phyloP scores from a whole-genome alignment of 2,329 filamentous ascomycete genomes.

The Aspergillus udagawae region DNA sequence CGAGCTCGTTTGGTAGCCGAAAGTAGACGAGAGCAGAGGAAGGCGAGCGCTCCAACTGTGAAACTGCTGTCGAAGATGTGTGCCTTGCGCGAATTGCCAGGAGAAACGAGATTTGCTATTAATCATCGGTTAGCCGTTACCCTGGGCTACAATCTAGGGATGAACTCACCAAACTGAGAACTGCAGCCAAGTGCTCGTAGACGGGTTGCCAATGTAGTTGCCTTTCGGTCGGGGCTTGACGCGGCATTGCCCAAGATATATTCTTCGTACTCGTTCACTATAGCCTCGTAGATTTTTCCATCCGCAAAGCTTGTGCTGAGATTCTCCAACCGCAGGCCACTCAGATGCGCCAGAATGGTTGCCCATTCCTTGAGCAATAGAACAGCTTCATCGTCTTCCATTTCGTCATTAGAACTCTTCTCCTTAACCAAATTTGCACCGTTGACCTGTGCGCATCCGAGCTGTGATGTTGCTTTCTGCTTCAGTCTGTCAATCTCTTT shows the following conservation, averaged over 20 bases:
- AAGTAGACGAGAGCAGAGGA: slow-evolving; percentile 57
- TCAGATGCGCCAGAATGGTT: slow-evolving; percentile 45
- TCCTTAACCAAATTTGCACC: slow-evolving; percentile 17
- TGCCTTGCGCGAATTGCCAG: slow-evolving; percentile 18
- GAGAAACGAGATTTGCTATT: slow-evolving; percentile 45
- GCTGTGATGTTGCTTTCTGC: slow-evolving; percentile 16
- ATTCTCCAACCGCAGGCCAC: slow-evolving; percentile 48
- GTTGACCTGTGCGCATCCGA: slow-evolving; percentile 15
- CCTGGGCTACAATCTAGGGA: not conserved
- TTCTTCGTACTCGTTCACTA: slow-evolving; percentile 55
- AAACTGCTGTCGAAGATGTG: slow-evolving; percentile 53
- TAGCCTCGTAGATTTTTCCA: slow-evolving; percentile 50
- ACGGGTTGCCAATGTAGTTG: slow-evolving; percentile 26
- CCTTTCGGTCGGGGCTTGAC: not conserved
- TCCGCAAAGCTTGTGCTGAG: slow-evolving; percentile 57
- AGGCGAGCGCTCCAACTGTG: slow-evolving; percentile 54
- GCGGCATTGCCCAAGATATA: slow-evolving; percentile 28
- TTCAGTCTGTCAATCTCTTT: slow-evolving; percentile 49
- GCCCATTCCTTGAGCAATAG: slow-evolving; percentile 56
- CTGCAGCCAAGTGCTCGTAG: slow-evolving; percentile 40
- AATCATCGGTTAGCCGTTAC: slow-evolving; percentile 9
- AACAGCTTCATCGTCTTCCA: slow-evolving; percentile 29
- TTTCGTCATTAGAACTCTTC: slow-evolving; percentile 21
- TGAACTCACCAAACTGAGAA: slow-evolving; percentile 38
- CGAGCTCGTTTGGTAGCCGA: slow-evolving; percentile 46